phyloP scores from a whole-genome alignment of 768 basidiomycete genomes.

The Lactarius pseudohatsudake region DNA sequence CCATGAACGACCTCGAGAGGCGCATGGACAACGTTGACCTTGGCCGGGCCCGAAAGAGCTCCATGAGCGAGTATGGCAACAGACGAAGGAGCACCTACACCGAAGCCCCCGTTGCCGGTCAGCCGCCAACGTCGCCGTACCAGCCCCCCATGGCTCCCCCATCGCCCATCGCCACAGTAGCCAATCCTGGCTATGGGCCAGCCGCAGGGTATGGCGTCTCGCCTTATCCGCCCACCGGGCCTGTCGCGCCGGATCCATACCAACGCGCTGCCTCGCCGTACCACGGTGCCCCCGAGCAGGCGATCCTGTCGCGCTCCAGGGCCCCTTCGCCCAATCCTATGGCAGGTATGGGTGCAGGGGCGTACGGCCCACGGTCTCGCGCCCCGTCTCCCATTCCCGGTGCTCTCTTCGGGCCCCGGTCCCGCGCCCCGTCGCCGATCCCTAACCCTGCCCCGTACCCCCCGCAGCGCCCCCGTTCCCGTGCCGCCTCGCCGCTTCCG shows the following conservation, averaged over 20 bases:
- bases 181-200: conserved; percentile 23
- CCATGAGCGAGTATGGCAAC: conserved; percentile 24
- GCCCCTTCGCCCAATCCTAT: conserved; percentile 54
- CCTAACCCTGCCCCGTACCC: conserved; percentile 24
- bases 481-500: conserved; percentile 25
- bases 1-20: conserved; percentile 40
- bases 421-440: conserved; percentile 27
- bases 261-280: conserved; percentile 38
- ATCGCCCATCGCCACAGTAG: conserved; percentile 14
- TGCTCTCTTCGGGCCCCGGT: conserved; percentile 26
- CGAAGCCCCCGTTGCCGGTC: conserved; percentile 29
- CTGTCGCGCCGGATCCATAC: conserved; percentile 15
- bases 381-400: conserved; percentile 57
- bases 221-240: conserved; percentile 15
- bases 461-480: conserved; percentile 25
- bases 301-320: conserved; percentile 40
- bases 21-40: conserved; percentile 35
- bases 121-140: conserved; percentile 30
- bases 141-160: conserved; percentile 23
- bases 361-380: conserved; percentile 36
- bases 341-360: conserved; percentile 1
- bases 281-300: conserved; percentile 41
- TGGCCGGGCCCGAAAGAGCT: conserved; percentile 3
- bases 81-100: conserved; percentile 25
- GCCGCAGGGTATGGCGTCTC: conserved; percentile 18